Conservation (phyloP, 257 asterid species). For the Solanum virginianum region DNA sequence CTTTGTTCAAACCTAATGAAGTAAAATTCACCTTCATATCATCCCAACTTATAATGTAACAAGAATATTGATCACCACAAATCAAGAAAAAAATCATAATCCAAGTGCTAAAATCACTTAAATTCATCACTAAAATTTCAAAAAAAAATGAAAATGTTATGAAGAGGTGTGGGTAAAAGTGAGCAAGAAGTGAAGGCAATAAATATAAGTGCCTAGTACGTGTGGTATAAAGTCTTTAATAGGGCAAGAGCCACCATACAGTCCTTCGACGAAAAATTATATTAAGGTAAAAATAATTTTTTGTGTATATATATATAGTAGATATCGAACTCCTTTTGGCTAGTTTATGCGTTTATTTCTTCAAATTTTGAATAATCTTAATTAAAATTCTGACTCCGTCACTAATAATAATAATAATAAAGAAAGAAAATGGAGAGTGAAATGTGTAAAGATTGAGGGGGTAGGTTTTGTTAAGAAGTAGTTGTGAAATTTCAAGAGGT, state of each 20-base stretch:
- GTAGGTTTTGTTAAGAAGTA: not conserved
- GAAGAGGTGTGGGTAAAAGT: not conserved
- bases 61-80: not conserved
- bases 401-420: not conserved
- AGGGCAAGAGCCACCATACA: too few species aligned
- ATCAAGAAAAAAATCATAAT: not conserved
- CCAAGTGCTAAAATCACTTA: not conserved
- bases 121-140: not conserved
- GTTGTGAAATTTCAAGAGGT: not conserved
- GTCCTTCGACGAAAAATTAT: too few species aligned
- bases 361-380: too few species aligned
- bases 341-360: too few species aligned
- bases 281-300: too few species aligned
- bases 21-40: constrained; percentile 31
- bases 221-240: not conserved
- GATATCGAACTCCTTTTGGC: too few species aligned
- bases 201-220: not conserved
- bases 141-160: not conserved
- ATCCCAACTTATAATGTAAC: constrained; percentile 35
- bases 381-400: too few species aligned
- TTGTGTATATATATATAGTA: too few species aligned
- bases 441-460: not conserved
- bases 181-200: not conserved
- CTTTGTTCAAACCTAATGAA: not conserved
- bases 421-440: not conserved